These are phyloP conservation scores for Cornus kousa DNA, from an alignment of 148 eudicot species.

Conservation along the genomic window DNA sequence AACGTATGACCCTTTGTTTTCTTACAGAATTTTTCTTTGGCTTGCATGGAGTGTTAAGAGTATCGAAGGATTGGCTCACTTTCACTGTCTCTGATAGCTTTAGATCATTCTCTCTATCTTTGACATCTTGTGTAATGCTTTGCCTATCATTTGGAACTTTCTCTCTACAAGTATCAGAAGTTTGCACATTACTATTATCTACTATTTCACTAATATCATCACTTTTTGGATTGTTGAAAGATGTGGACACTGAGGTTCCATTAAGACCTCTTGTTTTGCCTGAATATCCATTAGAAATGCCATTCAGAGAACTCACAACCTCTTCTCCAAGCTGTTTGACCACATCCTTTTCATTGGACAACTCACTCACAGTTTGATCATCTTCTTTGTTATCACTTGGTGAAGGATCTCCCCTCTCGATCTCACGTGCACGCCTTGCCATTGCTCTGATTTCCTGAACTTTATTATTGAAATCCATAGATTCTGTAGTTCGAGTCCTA, in stretches of 20 bases:
- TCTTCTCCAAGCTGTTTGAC: constrained; percentile 9
- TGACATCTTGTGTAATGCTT: constrained; percentile 7
- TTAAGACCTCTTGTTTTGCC: constrained; percentile 14
- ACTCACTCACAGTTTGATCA: constrained; percentile 16
- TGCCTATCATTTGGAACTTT: constrained; percentile 9
- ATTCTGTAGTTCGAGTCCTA: not conserved
- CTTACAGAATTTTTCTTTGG: constrained; percentile 23
- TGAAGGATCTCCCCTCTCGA: constrained; percentile 41
- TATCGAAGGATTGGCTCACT: constrained; percentile 17
- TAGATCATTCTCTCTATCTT: constrained; percentile 7
- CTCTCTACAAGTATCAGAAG: constrained; percentile 12
- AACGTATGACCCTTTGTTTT: constrained; percentile 61
- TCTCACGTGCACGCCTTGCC: constrained; percentile 74
- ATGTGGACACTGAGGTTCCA: constrained; percentile 14
- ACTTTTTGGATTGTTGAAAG: constrained; percentile 5
- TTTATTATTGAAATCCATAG: constrained; percentile 31
- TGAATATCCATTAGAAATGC: constrained; percentile 9
- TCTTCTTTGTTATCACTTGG: constrained; percentile 21
- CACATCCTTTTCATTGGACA: constrained; percentile 18
- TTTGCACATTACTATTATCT: constrained; percentile 20
- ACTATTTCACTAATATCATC: constrained; percentile 9
- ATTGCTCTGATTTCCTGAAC: constrained; percentile 43
- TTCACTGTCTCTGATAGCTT: constrained; percentile 10
- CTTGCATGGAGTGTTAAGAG: constrained; percentile 16
- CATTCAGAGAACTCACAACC: constrained; percentile 3